These are phyloP conservation scores for Ophiostoma australiae DNA, from an alignment of 2,329 filamentous ascomycete genomes.

Conservation along the genomic window DNA sequence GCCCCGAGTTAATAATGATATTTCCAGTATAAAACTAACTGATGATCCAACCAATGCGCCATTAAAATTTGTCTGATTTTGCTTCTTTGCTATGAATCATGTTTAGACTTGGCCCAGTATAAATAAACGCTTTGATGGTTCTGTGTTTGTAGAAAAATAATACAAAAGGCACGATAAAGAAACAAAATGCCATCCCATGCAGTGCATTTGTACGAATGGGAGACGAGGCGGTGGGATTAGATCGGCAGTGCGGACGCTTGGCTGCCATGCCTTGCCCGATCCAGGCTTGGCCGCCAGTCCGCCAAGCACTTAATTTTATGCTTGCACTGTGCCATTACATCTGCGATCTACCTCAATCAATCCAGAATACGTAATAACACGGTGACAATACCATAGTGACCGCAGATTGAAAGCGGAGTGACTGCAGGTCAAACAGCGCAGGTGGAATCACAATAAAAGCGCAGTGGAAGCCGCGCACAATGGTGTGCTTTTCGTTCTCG, in stretches of 20 bases:
- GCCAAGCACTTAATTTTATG: constrained; percentile 4
- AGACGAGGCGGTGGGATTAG: neutral
- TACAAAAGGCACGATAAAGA: neutral
- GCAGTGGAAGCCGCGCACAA: neutral
- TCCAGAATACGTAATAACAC: neutral
- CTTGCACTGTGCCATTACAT: constrained; percentile 1
- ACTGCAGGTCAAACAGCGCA: neutral
- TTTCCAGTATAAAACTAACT: neutral
- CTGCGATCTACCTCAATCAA: constrained; percentile 1
- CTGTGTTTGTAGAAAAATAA: neutral
- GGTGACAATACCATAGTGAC: neutral
- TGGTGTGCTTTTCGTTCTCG: neutral
- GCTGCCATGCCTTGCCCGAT: neutral
- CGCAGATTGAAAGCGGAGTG: neutral
- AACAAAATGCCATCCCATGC: neutral
- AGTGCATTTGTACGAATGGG: constrained; percentile 1
- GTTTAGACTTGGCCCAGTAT: neutral
- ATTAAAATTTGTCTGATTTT: neutral
- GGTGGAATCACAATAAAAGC: neutral
- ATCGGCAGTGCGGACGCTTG: neutral
- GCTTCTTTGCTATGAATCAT: neutral
- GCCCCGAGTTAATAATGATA: neutral
- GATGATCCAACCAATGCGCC: neutral
- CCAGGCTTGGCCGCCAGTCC: constrained; percentile 1
- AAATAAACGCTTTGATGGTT: neutral